Base-by-base conservation (phyloP, 2,329 filamentous ascomycete genomes). In the Ceratocystis alfenasii region DNA sequence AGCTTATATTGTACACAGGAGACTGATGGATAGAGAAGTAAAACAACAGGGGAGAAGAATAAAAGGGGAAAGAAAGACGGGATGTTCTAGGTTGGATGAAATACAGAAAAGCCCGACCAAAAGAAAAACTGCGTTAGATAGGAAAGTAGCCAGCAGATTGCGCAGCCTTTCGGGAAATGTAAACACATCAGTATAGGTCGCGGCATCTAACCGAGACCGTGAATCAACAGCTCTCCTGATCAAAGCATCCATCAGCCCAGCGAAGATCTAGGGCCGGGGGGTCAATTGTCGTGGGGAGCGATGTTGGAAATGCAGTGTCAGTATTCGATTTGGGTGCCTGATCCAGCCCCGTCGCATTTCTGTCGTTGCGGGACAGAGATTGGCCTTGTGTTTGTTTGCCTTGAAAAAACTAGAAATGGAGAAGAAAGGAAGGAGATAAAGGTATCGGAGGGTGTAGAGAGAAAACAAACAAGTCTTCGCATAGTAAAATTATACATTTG, bases 1-100 rank as follows among this genome's bases (percentile, higher is more conserved):
- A 60, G 65, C 59, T 67, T 67, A 60, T 67, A 65, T 67, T 67
- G 60, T 67, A 67, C 66, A 67, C 66, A 65, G 66, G 63, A 46
- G 20, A 50, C 59, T 63, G 53, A 64, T 57, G 48, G 55, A 53
- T 61, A 17, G 48, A 55, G 46, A 62, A 60, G 59, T 64, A 64
- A 66, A 63, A 65, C 64, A 66, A 66, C 55, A 67, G 62, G 20
- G 44, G 30, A 62, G 45, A 64, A 67, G 48, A 41, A 55, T 41
- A 41, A 12, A 41, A 41, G 12, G 36, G 36, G 15, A 41, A 41
- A 15, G 36, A 57, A 22, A 8, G 25, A 33, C 12, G 7, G 15
- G 44, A 20, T 36, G 55, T 33, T 59, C 28, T 59, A 36, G 28
- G 28, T 36, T 33, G 30, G 55, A 20, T 50, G 25, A 33, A 22